Evolutionary conservation across 208 protist genomes (phyloP), one percentile per base, ranked within the genome.

Genomic region (Herpetomonas tarakana): DNA sequence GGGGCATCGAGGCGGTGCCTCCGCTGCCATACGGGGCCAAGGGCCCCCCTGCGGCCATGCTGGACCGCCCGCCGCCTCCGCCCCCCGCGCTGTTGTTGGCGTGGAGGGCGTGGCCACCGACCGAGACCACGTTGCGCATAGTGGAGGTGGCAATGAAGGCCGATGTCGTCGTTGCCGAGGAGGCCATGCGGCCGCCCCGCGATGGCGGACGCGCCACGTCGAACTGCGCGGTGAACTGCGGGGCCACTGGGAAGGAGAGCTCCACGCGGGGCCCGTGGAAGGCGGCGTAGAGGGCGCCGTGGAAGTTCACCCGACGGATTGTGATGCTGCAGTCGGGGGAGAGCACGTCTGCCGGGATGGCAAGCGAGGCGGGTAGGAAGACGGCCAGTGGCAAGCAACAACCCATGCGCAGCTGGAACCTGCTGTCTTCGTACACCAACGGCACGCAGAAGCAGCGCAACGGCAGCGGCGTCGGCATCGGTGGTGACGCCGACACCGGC

Each of bases 361-460:
- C 64, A 22, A 88, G 62, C 14, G 39, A 38, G 30, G 56, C 26
- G 4, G 87, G 87, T 6, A 93, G 62, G 19, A 81, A 55, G 6
- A 64, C 53, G 3, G 79, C 30, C 9, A 93, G 53, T 1, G 87
- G 87, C 27, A 93, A 26, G 50, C 75, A 71, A 65, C 76, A 87
- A 49, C 60, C 58, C 18, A 93, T 51, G 11, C 71, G 69, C 21
- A 91, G 52, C 25, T 70, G 47, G 57, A 93, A 88, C 22, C 76
- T 76, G 0, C 78, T 60, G 52, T 93, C 87, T 39, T 89, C 82
- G 70, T 91, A 93, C 35, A 70, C 63, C 19, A 93, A 60, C 0
- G 83, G 87, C 0, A 91, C 55, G 2, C 47, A 49, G 47, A 93
- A 93, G 65, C 76, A 82, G 38, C 87, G 83, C 57, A 92, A 70